Evolutionary conservation across 352 stramenopile genomes (phyloP).

Genomic region (Peronospora tabacina): DNA sequence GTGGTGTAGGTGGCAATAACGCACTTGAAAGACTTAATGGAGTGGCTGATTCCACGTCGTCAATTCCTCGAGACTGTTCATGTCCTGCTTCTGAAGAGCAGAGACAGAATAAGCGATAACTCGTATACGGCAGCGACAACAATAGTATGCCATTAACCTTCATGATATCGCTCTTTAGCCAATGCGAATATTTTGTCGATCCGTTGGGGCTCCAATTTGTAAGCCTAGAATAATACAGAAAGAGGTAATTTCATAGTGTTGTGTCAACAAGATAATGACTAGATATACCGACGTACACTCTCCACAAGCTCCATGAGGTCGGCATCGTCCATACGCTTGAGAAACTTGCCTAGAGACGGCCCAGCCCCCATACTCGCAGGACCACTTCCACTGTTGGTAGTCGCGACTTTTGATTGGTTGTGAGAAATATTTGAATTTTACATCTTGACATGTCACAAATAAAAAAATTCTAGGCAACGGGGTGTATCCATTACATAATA

Average conservation of each 20-base stretch:
- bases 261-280: background rate
- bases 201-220: conserved; percentile 39
- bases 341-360: conserved; percentile 48
- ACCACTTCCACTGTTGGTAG: background rate
- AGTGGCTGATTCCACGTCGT: conserved; percentile 8
- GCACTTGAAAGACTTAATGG: conserved; percentile 12
- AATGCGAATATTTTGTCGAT: conserved; percentile 41
- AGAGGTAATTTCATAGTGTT: background rate
- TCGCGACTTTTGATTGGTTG: conserved; percentile 9
- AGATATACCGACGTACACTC: conserved; percentile 24
- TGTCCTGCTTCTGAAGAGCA: conserved; percentile 11
- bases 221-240: conserved; percentile 26
- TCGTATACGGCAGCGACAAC: background rate
- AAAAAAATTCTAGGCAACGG: too few relatives aligned
- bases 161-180: conserved; percentile 39
- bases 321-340: conserved; percentile 54
- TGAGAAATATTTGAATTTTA: too few relatives aligned
- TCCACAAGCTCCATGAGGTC: conserved; percentile 40
- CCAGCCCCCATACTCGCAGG: conserved; percentile 30
- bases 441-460: background rate
- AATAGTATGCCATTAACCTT: conserved; percentile 12
- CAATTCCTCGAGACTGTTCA: conserved; percentile 6
- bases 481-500: too few relatives aligned
- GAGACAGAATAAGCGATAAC: conserved; percentile 1
- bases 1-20: conserved; percentile 7